Conservation (phyloP, 805 yeast genomes). For the Ogataea pilisensis region DNA sequence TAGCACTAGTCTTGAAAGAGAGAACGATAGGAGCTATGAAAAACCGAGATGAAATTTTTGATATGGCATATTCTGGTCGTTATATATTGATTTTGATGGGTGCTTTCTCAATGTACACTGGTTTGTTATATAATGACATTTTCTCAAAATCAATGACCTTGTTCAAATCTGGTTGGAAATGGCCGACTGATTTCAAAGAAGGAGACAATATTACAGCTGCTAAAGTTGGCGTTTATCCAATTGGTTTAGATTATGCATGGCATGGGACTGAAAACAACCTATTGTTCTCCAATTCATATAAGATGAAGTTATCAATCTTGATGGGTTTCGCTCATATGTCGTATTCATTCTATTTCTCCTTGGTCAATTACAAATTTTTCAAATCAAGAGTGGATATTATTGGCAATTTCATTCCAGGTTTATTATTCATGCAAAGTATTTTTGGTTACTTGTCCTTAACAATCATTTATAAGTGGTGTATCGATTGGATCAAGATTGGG, state of each 20-base stretch:
- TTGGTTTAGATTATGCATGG: conserved; percentile 95
- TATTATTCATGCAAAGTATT: conserved; percentile 92
- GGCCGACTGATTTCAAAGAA: conserved; percentile 71
- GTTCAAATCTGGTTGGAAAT: conserved; percentile 88
- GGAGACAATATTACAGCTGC: conserved; percentile 71
- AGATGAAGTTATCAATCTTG: conserved; percentile 92
- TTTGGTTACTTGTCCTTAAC: conserved; percentile 87
- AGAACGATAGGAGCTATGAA: conserved; percentile 59
- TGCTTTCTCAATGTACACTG: conserved; percentile 90
- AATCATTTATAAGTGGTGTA: conserved; percentile 90
- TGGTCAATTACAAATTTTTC: conserved; percentile 71
- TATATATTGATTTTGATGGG: conserved; percentile 93
- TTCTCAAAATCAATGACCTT: conserved; percentile 88
- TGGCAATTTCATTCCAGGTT: conserved; percentile 93
- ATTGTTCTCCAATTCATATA: conserved; percentile 89
- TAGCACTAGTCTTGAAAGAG: conserved; percentile 69
- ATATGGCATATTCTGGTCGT: conserved; percentile 93
- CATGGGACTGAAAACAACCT: conserved; percentile 94
- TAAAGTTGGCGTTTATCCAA: conserved; percentile 62
- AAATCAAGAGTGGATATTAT: conserved; percentile 71
- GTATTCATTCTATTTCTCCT: conserved; percentile 79
- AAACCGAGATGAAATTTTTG: conserved; percentile 84
- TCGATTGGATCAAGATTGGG: conserved; percentile 79
- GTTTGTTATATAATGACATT: conserved; percentile 87
- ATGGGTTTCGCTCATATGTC: conserved; percentile 96